Conservation (phyloP, 257 asterid genomes). For the Salvia hispanica region DNA sequence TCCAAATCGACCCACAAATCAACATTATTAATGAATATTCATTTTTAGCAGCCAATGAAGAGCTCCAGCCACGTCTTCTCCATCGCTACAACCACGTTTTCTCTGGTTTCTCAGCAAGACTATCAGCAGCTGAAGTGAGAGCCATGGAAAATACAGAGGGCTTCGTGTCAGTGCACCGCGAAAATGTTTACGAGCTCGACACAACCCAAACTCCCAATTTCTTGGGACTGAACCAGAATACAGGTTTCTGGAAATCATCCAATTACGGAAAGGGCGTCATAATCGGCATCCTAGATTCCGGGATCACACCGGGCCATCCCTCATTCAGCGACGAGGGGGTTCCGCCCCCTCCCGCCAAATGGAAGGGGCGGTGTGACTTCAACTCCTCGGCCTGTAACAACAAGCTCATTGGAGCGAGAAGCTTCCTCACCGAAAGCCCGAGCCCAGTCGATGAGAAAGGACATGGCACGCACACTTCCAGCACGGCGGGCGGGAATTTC, state of each 20-base stretch:
- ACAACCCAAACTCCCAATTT: constrained; percentile 48
- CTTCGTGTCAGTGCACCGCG: constrained; percentile 34
- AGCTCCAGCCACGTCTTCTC: constrained; percentile 27
- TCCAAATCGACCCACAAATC: constrained; percentile 33
- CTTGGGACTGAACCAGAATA: too few relatives aligned
- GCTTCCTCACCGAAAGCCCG: background rate
- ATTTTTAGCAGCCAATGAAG: constrained; percentile 22
- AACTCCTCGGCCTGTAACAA: constrained; percentile 34
- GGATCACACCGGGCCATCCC: constrained; percentile 40
- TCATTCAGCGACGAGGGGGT: constrained; percentile 42
- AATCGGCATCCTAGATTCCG: constrained; percentile 42
- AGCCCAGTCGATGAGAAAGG: constrained; percentile 35
- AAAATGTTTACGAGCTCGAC: constrained; percentile 25
- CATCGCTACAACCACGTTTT: constrained; percentile 37
- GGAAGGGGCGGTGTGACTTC: constrained; percentile 48
- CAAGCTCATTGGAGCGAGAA: constrained; percentile 51
- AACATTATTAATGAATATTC: constrained; percentile 25
- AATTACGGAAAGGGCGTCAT: constrained; percentile 44
- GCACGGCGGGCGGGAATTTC: constrained; percentile 47
- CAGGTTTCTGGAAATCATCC: constrained; percentile 36
- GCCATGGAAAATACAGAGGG: constrained; percentile 38
- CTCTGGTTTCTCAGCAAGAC: constrained; percentile 42
- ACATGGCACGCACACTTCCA: constrained; percentile 45
- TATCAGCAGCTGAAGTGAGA: constrained; percentile 38
- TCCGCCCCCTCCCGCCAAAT: constrained; percentile 42